Conservation (phyloP, 1,284 basidiomycete genomes). For the Phlebopus sp. region DNA sequence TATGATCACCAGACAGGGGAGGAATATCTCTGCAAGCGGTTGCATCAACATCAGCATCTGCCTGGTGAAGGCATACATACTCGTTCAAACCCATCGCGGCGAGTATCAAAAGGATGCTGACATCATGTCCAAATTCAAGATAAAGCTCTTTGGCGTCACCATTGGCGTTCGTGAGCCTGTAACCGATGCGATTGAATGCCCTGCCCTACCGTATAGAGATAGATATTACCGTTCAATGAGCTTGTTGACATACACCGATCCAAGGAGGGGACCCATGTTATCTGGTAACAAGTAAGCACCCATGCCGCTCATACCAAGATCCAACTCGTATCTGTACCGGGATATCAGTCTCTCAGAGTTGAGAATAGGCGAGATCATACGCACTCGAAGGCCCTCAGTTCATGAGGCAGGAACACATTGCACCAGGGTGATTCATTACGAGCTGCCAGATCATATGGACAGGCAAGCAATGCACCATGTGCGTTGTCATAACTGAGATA, state of each 20-base stretch:
- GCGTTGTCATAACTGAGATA: conserved; percentile 31
- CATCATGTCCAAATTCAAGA: conserved; percentile 46
- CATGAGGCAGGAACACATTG: conserved; percentile 34
- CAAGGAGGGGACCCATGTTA: conserved; percentile 38
- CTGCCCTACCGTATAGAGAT: not conserved
- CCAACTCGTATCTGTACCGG: conserved; percentile 34
- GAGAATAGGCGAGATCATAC: conserved; percentile 4
- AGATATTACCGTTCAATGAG: conserved; percentile 35
- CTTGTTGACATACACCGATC: conserved; percentile 38
- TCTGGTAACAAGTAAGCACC: conserved; percentile 43
- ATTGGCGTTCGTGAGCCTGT: conserved; percentile 34
- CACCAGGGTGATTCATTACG: conserved; percentile 38
- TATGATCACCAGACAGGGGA: conserved; percentile 32
- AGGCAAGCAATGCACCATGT: conserved; percentile 42
- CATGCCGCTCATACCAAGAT: conserved; percentile 42
- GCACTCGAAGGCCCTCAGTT: conserved; percentile 39
- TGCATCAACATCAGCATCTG: not conserved
- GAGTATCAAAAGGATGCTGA: conserved; percentile 43
- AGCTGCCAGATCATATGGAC: conserved; percentile 41
- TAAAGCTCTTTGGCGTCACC: conserved; percentile 31
- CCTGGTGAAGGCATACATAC: conserved; percentile 15
- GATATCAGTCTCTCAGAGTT: not conserved
- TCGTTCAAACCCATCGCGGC: conserved; percentile 41
- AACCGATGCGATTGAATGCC: not conserved
- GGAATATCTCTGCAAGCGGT: conserved; percentile 26